Base-by-base conservation (phyloP, 148 eudicot genomes). In the Chenopodium berlandieri region DNA sequence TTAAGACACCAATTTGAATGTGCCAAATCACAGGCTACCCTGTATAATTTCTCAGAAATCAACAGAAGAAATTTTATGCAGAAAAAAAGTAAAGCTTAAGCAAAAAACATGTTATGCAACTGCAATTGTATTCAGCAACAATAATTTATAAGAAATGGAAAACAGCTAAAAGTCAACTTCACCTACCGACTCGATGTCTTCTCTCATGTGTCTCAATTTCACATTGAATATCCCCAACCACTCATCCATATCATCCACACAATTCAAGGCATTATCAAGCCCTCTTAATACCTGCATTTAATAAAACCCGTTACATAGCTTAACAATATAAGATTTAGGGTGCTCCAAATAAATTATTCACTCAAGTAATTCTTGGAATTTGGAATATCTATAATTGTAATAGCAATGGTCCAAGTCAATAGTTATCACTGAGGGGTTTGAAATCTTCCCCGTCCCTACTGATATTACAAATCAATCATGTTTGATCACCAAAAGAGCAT, bases 171-270 rank as follows among this genome's bases (percentile, higher is more conserved):
- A 65, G 73, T 30, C 70, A 44, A 75, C 30, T 82, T 60, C 48
- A 81, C 89, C 66, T 89, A 95, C 99, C 90, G 98, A 95, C 79
- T 95, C 98, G 84, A 95, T 94, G 87, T 95, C 99, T 82, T 95
- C 98, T 83, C 99, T 88, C 99, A 95, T 95, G 90, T 95, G 98
- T 82, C 99, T 86, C 62, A 95, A 94, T 88, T 95, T 95, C 75
- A 94, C 86, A 87, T 95, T 95, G 74, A 95, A 94, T 83, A 94
- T 95, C 58, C 95, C 93, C 79, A 95, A 83, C 99, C 99, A 95
- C 83, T 95, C 99, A 83, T 95, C 97, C 99, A 95, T 95, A 83
- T 95, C 99, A 67, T 94, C 99, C 79, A 95, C 99, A 89, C 91
- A 87, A 75, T 73, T 85, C 82, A 90, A 77, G 73, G 98, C 95